A percentile compares a stretch with the other conserved stretches of the same genome.
Conservation (phyloP, 129 eudicot species). For the Artemisia tridentata region DNA sequence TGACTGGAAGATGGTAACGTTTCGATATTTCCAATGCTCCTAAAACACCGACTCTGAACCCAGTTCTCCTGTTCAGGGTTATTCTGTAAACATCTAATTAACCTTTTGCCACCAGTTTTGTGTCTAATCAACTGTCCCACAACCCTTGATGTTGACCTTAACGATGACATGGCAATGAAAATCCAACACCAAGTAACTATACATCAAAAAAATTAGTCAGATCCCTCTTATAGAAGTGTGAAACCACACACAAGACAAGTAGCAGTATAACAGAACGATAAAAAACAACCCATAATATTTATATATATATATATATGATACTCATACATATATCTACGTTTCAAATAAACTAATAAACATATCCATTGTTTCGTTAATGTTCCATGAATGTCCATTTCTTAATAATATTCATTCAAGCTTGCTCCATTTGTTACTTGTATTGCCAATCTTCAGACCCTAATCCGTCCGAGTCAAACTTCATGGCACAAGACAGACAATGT, state of each 20-base stretch:
- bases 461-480: too few relatives aligned
- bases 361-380: too few relatives aligned
- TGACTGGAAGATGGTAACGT: conserved; percentile 30
- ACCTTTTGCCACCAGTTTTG: conserved; percentile 38
- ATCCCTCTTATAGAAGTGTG: neutral
- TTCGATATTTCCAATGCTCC: conserved; percentile 40
- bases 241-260: conserved; percentile 16
- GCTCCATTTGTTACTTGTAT: neutral
- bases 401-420: neutral
- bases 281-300: neutral
- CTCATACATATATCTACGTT: too few relatives aligned
- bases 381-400: too few relatives aligned
- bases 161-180: conserved; percentile 45
- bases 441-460: too few relatives aligned
- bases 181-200: conserved; percentile 14
- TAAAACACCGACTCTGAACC: conserved; percentile 46
- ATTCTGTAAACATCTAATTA: conserved; percentile 24
- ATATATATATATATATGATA: too few relatives aligned
- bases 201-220: neutral
- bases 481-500: neutral
- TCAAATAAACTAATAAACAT: too few relatives aligned
- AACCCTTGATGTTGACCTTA: conserved; percentile 50
- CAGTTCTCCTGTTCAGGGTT: conserved; percentile 19
- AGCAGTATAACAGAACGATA: neutral
- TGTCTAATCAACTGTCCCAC: conserved; percentile 38